Evolutionary conservation across 306 rosid genomes (phyloP), one percentile per base, ranked within the genome.

Genomic region (Elaeagnus macrophylla): DNA sequence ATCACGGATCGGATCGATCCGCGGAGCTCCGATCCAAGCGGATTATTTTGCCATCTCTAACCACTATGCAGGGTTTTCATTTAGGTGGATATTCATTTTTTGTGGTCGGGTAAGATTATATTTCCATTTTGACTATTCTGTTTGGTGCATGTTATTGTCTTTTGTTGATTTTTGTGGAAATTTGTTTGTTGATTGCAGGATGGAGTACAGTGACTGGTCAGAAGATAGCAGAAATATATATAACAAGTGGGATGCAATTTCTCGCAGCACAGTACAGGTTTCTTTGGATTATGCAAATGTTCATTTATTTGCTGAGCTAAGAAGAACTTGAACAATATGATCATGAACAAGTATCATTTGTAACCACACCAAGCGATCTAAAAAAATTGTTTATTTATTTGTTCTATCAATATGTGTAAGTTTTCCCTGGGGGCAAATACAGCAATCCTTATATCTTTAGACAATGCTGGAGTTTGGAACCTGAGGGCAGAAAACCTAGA

Each of bases 351-450:
- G 32, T 20, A 20, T 4, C 32, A 4, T 20, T 20, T 20, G 32
- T 20, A 20, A 20, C 32, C 32, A 20, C 32, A 5, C 55, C 12
- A n/a, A n/a, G n/a, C n/a, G n/a, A n/a, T n/a, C n/a, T n/a, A n/a
- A n/a, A n/a, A n/a, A n/a, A n/a, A n/a, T n/a, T n/a, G n/a, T 64
- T 16, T 41, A 57, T 48, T n/a, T 44, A 9, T 44, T 39, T 36
- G 35, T 56, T 19, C 37, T 60, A 25, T 43, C 11, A 62, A 14
- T 20, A 20, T 8, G n/a, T 45, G 45, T 65, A 91, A 96, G 96
- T 91, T 55, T 84, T 38, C 62, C 87, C 96, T 0, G 95, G 86
- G 86, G 52, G 91, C 61, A 61, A 83, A 96, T 96, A 86, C 97
- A 0, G 94, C 96, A 0, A 72, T 86, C 41, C 78, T 86, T 9